A percentile compares a stretch with the other conserved stretches of the same genome.
Conservation (phyloP, 2,329 filamentous ascomycete genomes). For the Sporothrix pallida region DNA sequence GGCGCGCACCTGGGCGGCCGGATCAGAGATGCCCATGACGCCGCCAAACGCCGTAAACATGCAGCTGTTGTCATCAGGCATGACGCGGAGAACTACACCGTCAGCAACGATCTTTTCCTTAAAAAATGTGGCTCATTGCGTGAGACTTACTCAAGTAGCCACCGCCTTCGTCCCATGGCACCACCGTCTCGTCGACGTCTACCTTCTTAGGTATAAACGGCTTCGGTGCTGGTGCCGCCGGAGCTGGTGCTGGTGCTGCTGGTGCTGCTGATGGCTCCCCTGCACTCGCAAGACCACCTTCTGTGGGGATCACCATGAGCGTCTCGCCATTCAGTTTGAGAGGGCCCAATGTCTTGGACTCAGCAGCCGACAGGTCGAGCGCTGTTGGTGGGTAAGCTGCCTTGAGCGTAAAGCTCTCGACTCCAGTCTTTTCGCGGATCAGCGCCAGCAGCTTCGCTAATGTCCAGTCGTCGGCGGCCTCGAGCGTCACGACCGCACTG, state of each 20-base stretch:
- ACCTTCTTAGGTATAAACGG: slow-evolving; percentile 45
- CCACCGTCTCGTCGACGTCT: slow-evolving; percentile 51
- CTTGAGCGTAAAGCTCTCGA: slow-evolving; percentile 75
- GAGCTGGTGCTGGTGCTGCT: slow-evolving; percentile 18
- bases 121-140: no score
- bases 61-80: slow-evolving; percentile 96
- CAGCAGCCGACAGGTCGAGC: slow-evolving; percentile 63
- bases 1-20: slow-evolving; percentile 66
- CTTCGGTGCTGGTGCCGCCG: slow-evolving; percentile 38
- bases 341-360: slow-evolving; percentile 47
- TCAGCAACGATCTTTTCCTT: neutral
- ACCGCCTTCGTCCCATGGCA: slow-evolving; percentile 57
- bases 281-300: slow-evolving; percentile 42
- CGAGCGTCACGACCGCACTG: slow-evolving; percentile 71
- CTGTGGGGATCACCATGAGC: slow-evolving; percentile 55
- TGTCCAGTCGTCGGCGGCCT: slow-evolving; percentile 63
- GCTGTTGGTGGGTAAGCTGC: slow-evolving; percentile 81
- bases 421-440: slow-evolving; percentile 67
- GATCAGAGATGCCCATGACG: slow-evolving; percentile 66
- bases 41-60: slow-evolving; percentile 89
- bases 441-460: slow-evolving; percentile 65
- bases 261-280: slow-evolving; percentile 24
- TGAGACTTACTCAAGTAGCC: slow-evolving; percentile 57
- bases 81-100: slow-evolving; percentile 75
- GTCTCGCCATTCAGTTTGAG: slow-evolving; percentile 59